phyloP scores from a whole-genome alignment of 1,284 basidiomycete species.

The Lignosus rhinocerotis region DNA sequence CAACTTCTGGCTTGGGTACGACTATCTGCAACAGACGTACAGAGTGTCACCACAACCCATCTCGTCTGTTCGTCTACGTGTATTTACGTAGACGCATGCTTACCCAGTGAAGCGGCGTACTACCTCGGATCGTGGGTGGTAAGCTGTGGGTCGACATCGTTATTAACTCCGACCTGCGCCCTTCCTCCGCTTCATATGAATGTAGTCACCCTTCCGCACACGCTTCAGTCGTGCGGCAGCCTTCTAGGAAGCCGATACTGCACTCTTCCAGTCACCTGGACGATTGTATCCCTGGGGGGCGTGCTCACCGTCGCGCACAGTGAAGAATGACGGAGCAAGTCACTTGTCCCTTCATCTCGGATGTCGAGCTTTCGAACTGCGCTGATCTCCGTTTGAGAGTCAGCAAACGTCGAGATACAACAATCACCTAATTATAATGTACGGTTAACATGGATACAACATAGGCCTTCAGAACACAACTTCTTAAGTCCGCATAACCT shows the following conservation, averaged over 20 bases:
- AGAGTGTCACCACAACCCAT: background rate
- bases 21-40: conserved; percentile 22
- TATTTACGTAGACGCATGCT: conserved; percentile 12
- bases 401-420: conserved; percentile 2
- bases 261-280: conserved; percentile 11
- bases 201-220: conserved; percentile 10
- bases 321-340: conserved; percentile 3
- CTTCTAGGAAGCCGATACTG: conserved; percentile 8
- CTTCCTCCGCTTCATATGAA: conserved; percentile 20
- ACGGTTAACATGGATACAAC: background rate
- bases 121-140: conserved; percentile 21
- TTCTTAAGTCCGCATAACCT: background rate
- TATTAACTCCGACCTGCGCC: conserved; percentile 15
- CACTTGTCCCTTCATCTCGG: background rate
- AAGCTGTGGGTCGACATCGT: conserved; percentile 21
- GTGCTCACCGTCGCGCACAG: conserved; percentile 2
- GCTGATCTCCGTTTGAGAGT: conserved; percentile 5
- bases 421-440: background rate
- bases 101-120: conserved; percentile 22
- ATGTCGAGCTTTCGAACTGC: conserved; percentile 1
- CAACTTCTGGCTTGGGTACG: conserved; percentile 31
- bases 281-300: conserved; percentile 1
- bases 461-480: background rate
- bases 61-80: background rate
- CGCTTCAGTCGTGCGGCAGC: conserved; percentile 22